Evolutionary conservation across 148 eudicot genomes (phyloP), one percentile per base, ranked within the genome.

Genomic region (Persicaria tinctoria): DNA sequence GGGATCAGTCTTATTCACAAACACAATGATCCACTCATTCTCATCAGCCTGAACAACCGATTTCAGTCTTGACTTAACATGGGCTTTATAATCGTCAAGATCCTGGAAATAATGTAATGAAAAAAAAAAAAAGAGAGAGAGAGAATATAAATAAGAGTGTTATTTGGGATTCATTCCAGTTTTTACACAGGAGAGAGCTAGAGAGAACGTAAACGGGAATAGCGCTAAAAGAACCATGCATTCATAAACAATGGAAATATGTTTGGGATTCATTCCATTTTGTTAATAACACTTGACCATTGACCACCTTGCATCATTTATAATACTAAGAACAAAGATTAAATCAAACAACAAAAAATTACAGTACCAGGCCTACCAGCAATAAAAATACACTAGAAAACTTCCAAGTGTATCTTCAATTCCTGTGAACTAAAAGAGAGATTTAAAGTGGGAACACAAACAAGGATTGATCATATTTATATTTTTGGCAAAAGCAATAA

Each of bases 31-130:
- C 96, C 97, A 95, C 72, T 92, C 99, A 27, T 89, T 83, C 78
- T 95, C 99, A 70, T 95, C 99, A 79, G 89, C 90, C 83, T 90
- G 97, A 80, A 89, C 91, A 69, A 92, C 84, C 80, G 90, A 78
- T 75, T 92, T 95, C 77, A 95, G 85, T 32, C 97, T 93, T 70
- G 97, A 96, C 85, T 92, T 95, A 69, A 92, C 90, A 82, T 87
- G 89, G 75, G 89, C 85, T 86, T 95, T 95, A 78, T 92, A 95
- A 85, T 95, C 99, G 72, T 95, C 99, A 80, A 95, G 97, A 81
- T 95, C 99, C 97, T 93, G 70, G 76, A 45, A 27, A 70, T 38
- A 46, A 68, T n/a, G 51, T 32, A 50, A 51, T 41, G 57, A 57
- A 74, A 23, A 46, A 55, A 23, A 46, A 55, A 50, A 70, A 73